A percentile compares a stretch with the other conserved stretches of the same genome.
phyloP scores from a whole-genome alignment of 2,329 filamentous ascomycete genomes.

The Colletotrichum cuscutae region DNA sequence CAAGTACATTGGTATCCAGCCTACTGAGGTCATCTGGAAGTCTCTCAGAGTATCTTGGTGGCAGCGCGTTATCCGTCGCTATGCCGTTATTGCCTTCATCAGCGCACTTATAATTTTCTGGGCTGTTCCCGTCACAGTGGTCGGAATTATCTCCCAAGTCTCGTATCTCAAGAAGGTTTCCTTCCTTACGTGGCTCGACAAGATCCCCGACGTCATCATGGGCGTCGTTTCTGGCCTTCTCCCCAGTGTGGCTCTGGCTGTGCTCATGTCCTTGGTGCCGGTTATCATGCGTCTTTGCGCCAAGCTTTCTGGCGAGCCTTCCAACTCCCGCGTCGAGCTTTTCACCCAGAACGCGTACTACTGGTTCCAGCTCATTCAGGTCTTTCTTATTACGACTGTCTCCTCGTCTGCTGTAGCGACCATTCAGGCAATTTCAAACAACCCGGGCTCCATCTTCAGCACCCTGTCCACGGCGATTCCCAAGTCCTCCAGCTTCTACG shows the following conservation, averaged over 20 bases:
- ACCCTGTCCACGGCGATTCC: constrained; percentile 82
- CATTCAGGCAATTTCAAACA: constrained; percentile 67
- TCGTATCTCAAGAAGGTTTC: constrained; percentile 71
- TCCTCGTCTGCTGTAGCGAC: constrained; percentile 82
- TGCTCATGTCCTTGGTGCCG: constrained; percentile 89
- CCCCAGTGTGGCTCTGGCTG: constrained; percentile 79
- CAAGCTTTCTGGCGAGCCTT: constrained; percentile 83
- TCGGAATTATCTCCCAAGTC: constrained; percentile 89
- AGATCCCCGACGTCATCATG: constrained; percentile 76
- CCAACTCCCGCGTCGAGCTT: constrained; percentile 82
- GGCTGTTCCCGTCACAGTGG: constrained; percentile 78
- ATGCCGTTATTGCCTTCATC: constrained; percentile 77
- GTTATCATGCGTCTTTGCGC: constrained; percentile 82
- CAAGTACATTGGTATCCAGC: constrained; percentile 84
- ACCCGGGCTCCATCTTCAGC: constrained; percentile 70
- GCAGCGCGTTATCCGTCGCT: constrained; percentile 80
- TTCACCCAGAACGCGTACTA: constrained; percentile 95
- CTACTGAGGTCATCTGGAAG: constrained; percentile 87
- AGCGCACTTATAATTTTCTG: constrained; percentile 88
- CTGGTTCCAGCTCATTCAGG: constrained; percentile 88
- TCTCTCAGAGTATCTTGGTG: constrained; percentile 88
- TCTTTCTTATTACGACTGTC: constrained; percentile 88
- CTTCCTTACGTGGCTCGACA: constrained; percentile 77
- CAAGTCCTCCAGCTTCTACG: constrained; percentile 90
- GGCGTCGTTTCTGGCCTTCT: constrained; percentile 88